phyloP scores from a whole-genome alignment of 257 asterid genomes.

The Penstemon barbatus region DNA sequence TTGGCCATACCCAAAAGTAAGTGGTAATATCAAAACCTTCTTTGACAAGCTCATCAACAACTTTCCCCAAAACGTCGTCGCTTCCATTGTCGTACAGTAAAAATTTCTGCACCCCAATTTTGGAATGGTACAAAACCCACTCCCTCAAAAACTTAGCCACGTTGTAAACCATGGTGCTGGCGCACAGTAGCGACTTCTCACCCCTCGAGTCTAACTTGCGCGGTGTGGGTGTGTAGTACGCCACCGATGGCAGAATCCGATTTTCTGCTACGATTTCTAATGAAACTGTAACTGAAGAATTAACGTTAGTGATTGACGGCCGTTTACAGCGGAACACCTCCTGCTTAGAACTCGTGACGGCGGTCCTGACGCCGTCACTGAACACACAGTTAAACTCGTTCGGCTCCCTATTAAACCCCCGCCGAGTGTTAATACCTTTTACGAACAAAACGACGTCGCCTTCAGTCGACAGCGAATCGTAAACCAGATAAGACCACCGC shows the following conservation, averaged over 20 bases:
- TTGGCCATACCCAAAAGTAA: slow-evolving; percentile 77
- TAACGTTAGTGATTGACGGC: slow-evolving; percentile 33
- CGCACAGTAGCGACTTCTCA: slow-evolving; percentile 59
- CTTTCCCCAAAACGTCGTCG: slow-evolving; percentile 50
- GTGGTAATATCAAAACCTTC: slow-evolving; percentile 57
- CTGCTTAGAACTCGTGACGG: slow-evolving; percentile 67
- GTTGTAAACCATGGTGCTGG: slow-evolving; percentile 79
- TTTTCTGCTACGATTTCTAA: slow-evolving; percentile 48
- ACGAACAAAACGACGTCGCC: slow-evolving; percentile 72
- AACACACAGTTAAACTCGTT: slow-evolving; percentile 63
- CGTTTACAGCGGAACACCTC: slow-evolving; percentile 85
- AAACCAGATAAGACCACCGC: slow-evolving; percentile 52
- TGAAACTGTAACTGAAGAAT: slow-evolving; percentile 38
- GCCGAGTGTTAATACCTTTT: slow-evolving; percentile 70
- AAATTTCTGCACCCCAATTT: slow-evolving; percentile 73
- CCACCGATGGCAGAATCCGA: slow-evolving; percentile 60
- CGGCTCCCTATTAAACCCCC: slow-evolving; percentile 52
- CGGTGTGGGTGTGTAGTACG: slow-evolving; percentile 52
- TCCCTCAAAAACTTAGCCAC: slow-evolving; percentile 65
- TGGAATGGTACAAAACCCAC: slow-evolving; percentile 75
- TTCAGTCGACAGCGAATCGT: slow-evolving; percentile 68
- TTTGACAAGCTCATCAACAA: slow-evolving; percentile 41
- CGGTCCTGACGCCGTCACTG: slow-evolving; percentile 54
- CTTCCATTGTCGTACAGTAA: slow-evolving; percentile 76
- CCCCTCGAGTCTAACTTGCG: slow-evolving; percentile 37